Evolutionary conservation across 164 flowering plant species (phyloP).

Genomic region (Stephania japonica): DNA sequence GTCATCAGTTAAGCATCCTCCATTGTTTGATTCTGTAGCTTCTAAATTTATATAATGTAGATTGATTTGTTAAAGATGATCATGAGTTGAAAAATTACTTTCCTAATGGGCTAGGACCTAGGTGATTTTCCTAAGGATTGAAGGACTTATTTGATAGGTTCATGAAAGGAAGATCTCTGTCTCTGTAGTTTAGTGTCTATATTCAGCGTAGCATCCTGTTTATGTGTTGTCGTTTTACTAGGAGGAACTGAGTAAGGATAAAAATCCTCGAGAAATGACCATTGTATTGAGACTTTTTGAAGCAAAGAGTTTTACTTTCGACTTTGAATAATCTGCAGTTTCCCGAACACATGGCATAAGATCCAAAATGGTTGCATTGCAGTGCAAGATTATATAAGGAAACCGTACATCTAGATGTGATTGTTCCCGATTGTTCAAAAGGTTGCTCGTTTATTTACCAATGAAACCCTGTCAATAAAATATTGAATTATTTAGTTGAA

Average conservation of each 20-base stretch:
- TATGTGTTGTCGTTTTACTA: not conserved
- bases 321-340: not conserved
- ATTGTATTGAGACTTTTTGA: not conserved
- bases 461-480: not conserved
- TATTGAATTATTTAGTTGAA: not conserved
- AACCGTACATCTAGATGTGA: not conserved
- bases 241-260: too few relatives aligned
- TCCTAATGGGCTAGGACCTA: not conserved
- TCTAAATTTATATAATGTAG: not conserved
- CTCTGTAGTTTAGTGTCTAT: not conserved
- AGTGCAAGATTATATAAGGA: not conserved
- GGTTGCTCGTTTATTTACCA: not conserved
- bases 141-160: not conserved
- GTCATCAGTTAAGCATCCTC: not conserved
- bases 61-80: not conserved
- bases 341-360: not conserved
- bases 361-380: not conserved
- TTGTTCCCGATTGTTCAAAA: not conserved
- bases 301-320: not conserved
- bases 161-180: not conserved
- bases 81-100: not conserved
- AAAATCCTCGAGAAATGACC: too few relatives aligned
- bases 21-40: not conserved
- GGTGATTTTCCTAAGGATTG: not conserved
- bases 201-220: not conserved